Base-by-base conservation (phyloP, 805 yeast genomes). In the Nakazawaea ernobii region DNA sequence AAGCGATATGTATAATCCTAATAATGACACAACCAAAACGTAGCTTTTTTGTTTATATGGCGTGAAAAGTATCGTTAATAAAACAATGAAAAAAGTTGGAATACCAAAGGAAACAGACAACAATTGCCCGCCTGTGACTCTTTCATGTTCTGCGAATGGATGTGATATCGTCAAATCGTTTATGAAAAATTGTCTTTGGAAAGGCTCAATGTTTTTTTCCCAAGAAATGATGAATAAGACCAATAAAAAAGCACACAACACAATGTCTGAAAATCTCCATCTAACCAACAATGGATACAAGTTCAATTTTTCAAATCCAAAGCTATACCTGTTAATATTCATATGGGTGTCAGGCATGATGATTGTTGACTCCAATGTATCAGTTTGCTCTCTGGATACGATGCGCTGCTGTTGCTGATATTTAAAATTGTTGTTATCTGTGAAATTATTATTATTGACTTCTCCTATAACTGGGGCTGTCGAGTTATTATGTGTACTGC, bases 121-220 rank as follows among this genome's bases (percentile, higher is more conserved):
- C 48, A 89, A 71, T 55, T 69, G 62, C n/a, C 63, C 52, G 35
- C 67, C 78, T 8, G 83, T 70, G 2, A 92, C 95, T 24, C 86
- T 73, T 64, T 92, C 95, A 14, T 68, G 72, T 42, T 77, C 79
- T 0, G 95, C 85, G 61, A 76, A 82, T 1, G 97, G 97, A 63
- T 88, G 95, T 44, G 82, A 79, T 35, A 92, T 78, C 0, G 92
- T 77, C 37, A 81, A 61, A 66, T 92, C 97, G 59, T 82, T 80
- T 46, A 91, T 65, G 43, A 70, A 75, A 60, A 92, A 92, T 57
- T 84, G 88, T 57, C 96, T 74, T 60, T 87, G 79, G 60, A 85
- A 86, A 1, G 97, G 97, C 32, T 68, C 58, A 10, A 61, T 60
- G 35, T 59, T 58, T 28, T 57, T 52, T 39, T 64, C 8, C 50